These are phyloP conservation scores for Magnolia sinica DNA, from an alignment of 164 flowering plant species.

Conservation along the genomic window DNA sequence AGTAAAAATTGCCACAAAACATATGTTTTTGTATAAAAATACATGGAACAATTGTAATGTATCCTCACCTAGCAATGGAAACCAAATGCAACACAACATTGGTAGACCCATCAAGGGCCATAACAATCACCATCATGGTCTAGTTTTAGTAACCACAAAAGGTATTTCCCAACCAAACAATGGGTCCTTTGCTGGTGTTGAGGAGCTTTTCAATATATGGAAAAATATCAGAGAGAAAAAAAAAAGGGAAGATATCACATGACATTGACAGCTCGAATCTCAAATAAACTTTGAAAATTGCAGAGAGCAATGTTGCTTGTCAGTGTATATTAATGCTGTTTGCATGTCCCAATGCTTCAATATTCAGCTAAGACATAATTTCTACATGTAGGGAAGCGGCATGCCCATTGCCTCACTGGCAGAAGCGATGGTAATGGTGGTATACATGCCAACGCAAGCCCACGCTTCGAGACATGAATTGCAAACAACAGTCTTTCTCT, in stretches of 20 bases:
- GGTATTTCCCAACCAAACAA: slow-evolving; percentile 79
- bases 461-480: slow-evolving; percentile 99
- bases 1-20: slow-evolving; percentile 14
- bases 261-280: neutral
- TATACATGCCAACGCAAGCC: slow-evolving; percentile 99
- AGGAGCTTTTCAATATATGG: slow-evolving; percentile 50
- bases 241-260: neutral
- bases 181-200: slow-evolving; percentile 67
- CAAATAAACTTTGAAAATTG: neutral
- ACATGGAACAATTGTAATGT: neutral
- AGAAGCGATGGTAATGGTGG: slow-evolving; percentile 98
- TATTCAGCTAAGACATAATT: slow-evolving; percentile 1
- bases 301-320: neutral
- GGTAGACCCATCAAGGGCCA: slow-evolving; percentile 99
- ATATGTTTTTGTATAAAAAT: neutral
- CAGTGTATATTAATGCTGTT: neutral
- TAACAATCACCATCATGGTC: slow-evolving; percentile 95
- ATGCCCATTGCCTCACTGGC: slow-evolving; percentile 99
- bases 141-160: slow-evolving; percentile 73
- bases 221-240: neutral
- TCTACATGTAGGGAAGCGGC: slow-evolving; percentile 92
- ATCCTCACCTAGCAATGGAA: slow-evolving; percentile 84
- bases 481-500: slow-evolving; percentile 40
- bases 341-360: neutral
- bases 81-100: slow-evolving; percentile 96